phyloP scores from a whole-genome alignment of 352 stramenopile species.

The Pythium dissimile region DNA sequence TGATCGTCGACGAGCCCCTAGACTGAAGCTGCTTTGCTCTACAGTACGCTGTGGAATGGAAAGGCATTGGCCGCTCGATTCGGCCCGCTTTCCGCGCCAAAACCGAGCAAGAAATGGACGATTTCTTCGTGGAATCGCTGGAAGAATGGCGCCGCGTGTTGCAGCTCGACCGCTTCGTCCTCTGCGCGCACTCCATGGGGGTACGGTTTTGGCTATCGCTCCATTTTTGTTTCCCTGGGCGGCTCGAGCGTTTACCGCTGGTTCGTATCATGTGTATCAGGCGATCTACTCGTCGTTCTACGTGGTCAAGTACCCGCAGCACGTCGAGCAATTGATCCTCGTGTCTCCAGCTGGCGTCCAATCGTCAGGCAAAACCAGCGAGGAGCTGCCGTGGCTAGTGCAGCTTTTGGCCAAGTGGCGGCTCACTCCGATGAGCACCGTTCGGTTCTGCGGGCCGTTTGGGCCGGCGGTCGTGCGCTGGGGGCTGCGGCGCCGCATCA shows the following conservation, averaged over 20 bases:
- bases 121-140: constrained; percentile 79
- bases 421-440: constrained; percentile 72
- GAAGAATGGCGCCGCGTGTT: constrained; percentile 69
- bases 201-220: constrained; percentile 26
- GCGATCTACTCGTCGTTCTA: constrained; percentile 82
- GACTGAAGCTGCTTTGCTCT: neutral
- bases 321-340: constrained; percentile 72
- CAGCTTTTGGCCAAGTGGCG: constrained; percentile 34
- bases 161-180: constrained; percentile 69
- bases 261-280: too few relatives aligned
- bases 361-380: constrained; percentile 27
- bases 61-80: constrained; percentile 69
- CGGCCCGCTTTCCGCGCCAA: constrained; percentile 58
- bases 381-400: constrained; percentile 42
- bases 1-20: neutral
- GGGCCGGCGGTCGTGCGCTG: constrained; percentile 50
- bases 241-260: too few relatives aligned
- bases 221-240: too few relatives aligned
- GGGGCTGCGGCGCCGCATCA: constrained; percentile 52
- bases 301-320: constrained; percentile 60
- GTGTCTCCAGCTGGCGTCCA: constrained; percentile 72
- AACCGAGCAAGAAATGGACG: constrained; percentile 64
- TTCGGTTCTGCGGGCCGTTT: constrained; percentile 65
- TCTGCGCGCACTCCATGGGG: constrained; percentile 79
- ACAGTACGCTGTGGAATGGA: constrained; percentile 83